Evolutionary conservation across 805 yeast species (phyloP).

Genomic region (Monosporozyma servazzii): DNA sequence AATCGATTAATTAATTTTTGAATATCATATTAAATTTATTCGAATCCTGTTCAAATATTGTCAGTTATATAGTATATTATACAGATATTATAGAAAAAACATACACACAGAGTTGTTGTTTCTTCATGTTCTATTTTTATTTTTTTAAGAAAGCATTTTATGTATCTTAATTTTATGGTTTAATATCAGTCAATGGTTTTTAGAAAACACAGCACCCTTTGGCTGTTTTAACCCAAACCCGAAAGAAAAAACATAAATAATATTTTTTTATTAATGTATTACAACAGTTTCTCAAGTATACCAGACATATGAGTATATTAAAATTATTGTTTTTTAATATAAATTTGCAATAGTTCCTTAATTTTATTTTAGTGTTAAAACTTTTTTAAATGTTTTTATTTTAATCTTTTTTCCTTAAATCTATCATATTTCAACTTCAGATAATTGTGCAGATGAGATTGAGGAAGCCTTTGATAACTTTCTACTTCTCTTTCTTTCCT

Average conservation of each 20-base stretch:
- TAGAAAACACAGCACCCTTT: too few relatives aligned
- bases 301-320: neutral
- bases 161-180: too few relatives aligned
- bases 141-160: neutral
- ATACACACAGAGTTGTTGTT: too few relatives aligned
- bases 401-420: conserved; percentile 22
- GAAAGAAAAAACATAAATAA: neutral
- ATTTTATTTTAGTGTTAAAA: too few relatives aligned
- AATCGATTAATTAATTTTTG: neutral
- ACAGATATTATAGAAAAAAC: neutral
- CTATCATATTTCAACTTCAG: neutral
- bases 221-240: neutral
- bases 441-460: neutral
- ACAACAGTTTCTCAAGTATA: neutral
- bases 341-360: too few relatives aligned
- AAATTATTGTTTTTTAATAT: neutral
- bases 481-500: conserved; percentile 41
- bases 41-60: neutral
- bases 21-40: neutral
- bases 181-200: too few relatives aligned
- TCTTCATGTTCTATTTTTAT: neutral
- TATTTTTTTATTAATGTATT: neutral
- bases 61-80: neutral
- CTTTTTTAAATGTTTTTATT: too few relatives aligned
- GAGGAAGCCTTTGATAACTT: neutral